These are phyloP conservation scores for Luvunga scandens DNA, from an alignment of 345 rosid species.

Conservation along the genomic window DNA sequence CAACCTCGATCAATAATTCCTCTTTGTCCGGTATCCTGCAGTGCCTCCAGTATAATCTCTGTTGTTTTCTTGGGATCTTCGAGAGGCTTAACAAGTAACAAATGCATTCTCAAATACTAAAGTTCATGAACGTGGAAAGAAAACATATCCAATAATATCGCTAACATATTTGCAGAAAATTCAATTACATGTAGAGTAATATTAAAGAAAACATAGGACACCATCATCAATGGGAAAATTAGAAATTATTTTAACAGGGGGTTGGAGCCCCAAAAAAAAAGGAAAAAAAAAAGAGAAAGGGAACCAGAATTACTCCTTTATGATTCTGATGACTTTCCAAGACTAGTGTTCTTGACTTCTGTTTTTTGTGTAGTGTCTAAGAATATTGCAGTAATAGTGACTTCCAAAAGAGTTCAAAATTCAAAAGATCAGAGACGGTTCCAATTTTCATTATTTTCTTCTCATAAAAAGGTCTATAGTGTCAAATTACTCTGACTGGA, in stretches of 20 bases:
- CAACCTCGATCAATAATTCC: constrained; percentile 95
- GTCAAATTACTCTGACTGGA: neutral
- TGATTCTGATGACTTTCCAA: neutral
- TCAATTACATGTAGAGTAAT: neutral
- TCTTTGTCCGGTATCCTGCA: constrained; percentile 81
- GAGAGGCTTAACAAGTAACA: constrained; percentile 69
- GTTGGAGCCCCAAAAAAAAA: neutral
- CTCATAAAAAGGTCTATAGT: neutral
- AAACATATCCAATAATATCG: neutral
- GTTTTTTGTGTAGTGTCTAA: neutral
- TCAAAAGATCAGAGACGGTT: neutral
- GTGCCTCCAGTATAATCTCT: constrained; percentile 75
- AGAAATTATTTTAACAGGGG: neutral
- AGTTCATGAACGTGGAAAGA: neutral
- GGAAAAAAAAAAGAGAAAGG: neutral
- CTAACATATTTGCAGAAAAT: neutral
- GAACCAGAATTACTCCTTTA: neutral
- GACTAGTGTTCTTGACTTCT: neutral
- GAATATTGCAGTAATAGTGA: neutral
- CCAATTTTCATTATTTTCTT: neutral
- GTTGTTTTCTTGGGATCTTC: constrained; percentile 79
- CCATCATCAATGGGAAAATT: neutral
- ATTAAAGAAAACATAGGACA: neutral
- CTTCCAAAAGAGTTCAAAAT: neutral
- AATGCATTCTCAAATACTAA: constrained; percentile 8